A percentile compares a stretch with the other conserved stretches of the same genome.
Conservation (phyloP, 1,139 yeast genomes). For the Eremothecium cymbalariae region DNA sequence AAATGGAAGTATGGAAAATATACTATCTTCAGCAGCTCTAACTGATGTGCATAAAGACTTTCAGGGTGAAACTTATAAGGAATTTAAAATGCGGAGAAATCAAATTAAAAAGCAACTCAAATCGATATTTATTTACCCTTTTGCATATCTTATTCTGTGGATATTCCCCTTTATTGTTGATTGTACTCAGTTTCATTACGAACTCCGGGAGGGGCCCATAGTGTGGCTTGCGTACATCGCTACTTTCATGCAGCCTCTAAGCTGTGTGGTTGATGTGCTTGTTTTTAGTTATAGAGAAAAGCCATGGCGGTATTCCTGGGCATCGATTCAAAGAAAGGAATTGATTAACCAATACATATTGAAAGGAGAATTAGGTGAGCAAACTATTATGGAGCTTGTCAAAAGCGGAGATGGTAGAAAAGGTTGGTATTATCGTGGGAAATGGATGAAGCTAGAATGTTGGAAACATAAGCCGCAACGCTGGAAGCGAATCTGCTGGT, state of each 20-base stretch:
- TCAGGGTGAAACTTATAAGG: constrained; percentile 52
- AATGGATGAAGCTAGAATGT: constrained; percentile 20
- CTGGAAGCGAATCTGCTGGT: constrained; percentile 26
- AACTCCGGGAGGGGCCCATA: constrained; percentile 42
- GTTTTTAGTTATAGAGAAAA: constrained; percentile 72
- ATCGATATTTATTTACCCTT: constrained; percentile 74
- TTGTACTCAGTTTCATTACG: constrained; percentile 49
- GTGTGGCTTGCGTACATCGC: constrained; percentile 61
- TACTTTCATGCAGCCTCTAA: constrained; percentile 72
- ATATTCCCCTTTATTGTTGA: constrained; percentile 70
- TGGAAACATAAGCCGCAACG: constrained; percentile 25
- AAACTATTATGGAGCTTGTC: constrained; percentile 20
- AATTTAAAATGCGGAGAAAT: constrained; percentile 52
- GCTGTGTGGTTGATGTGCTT: constrained; percentile 66
- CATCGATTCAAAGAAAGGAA: constrained; percentile 19
- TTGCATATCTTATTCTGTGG: constrained; percentile 75
- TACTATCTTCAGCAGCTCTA: neutral
- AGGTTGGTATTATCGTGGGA: constrained; percentile 31
- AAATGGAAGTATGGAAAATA: neutral
- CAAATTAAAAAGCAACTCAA: constrained; percentile 72
- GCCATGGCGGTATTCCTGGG: constrained; percentile 52
- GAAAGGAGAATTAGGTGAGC: constrained; percentile 26
- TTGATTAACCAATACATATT: constrained; percentile 20
- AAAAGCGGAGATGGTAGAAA: constrained; percentile 21
- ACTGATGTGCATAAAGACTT: constrained; percentile 35